Evolutionary conservation across 441 rosid genomes (phyloP).

Genomic region (Populus tomentosa): DNA sequence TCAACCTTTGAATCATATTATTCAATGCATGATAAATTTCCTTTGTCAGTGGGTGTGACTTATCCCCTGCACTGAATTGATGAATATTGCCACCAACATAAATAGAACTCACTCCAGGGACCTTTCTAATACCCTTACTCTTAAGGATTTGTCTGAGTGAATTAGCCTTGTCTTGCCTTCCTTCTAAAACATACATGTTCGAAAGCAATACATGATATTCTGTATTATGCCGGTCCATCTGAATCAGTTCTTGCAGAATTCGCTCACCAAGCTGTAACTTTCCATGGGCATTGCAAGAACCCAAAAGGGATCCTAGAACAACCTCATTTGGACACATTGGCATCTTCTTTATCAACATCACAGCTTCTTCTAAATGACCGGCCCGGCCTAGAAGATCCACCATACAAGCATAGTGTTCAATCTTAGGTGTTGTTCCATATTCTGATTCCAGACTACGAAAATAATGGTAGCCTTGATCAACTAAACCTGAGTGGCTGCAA

Average conservation of each 20-base stretch:
- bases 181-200: slow-evolving; percentile 60
- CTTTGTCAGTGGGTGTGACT: slow-evolving; percentile 44
- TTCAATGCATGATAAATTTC: slow-evolving; percentile 52
- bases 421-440: slow-evolving; percentile 49
- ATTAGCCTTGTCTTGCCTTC: slow-evolving; percentile 49
- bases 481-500: slow-evolving; percentile 78
- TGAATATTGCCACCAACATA: slow-evolving; percentile 50
- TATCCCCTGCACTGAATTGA: slow-evolving; percentile 70
- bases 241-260: slow-evolving; percentile 40
- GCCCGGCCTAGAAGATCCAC: slow-evolving; percentile 88
- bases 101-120: slow-evolving; percentile 76
- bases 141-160: slow-evolving; percentile 46
- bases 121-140: slow-evolving; percentile 48
- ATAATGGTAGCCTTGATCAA: slow-evolving; percentile 50
- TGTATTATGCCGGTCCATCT: slow-evolving; percentile 52
- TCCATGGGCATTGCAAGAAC: slow-evolving; percentile 63
- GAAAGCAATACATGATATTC: slow-evolving; percentile 60
- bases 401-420: slow-evolving; percentile 86
- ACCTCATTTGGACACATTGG: slow-evolving; percentile 74
- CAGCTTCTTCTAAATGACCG: slow-evolving; percentile 72
- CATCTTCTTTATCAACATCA: slow-evolving; percentile 50
- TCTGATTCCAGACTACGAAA: slow-evolving; percentile 38
- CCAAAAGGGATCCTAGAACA: slow-evolving; percentile 76
- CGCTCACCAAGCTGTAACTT: slow-evolving; percentile 53
- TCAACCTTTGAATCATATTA: slow-evolving; percentile 53